Evolutionary conservation across 805 yeast genomes (phyloP).

Genomic region (Peterozyma xylosa): DNA sequence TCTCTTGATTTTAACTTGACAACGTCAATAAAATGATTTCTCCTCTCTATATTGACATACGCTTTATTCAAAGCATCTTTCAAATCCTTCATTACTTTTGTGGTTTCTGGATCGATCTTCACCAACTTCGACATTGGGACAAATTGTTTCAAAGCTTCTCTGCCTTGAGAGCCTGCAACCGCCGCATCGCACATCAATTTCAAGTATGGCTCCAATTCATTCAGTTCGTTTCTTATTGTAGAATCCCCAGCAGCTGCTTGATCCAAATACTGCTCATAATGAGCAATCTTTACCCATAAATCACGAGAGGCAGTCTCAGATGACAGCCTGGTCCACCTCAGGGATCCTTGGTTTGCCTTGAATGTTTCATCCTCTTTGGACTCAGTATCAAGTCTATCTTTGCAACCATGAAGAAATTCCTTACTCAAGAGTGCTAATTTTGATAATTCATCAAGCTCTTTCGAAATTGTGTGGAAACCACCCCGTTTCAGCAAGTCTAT

Average conservation of each 20-base stretch:
- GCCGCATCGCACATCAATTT: slow-evolving; percentile 25
- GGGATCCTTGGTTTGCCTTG: slow-evolving; percentile 42
- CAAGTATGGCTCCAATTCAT: slow-evolving; percentile 39
- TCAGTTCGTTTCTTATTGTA: slow-evolving; percentile 37
- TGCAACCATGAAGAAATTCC: slow-evolving; percentile 35
- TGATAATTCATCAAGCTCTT: slow-evolving; percentile 37
- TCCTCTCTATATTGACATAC: slow-evolving; percentile 22
- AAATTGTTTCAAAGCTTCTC: slow-evolving; percentile 21
- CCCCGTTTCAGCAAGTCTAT: slow-evolving; percentile 46
- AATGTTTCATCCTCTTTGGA: slow-evolving; percentile 46
- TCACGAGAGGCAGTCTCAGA: slow-evolving; percentile 38
- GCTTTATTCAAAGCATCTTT: slow-evolving; percentile 25
- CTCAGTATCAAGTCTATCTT: slow-evolving; percentile 41
- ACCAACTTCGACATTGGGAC: slow-evolving; percentile 33
- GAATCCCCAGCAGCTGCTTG: slow-evolving; percentile 61
- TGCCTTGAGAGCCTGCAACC: slow-evolving; percentile 21
- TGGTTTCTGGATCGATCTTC: slow-evolving; percentile 24
- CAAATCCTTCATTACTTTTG: slow-evolving; percentile 24
- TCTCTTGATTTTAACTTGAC: slow-evolving; percentile 38
- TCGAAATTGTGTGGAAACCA: slow-evolving; percentile 37
- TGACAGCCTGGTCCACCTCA: slow-evolving; percentile 43
- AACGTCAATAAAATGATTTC: slow-evolving; percentile 31
- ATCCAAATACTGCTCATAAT: slow-evolving; percentile 38
- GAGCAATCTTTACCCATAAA: slow-evolving; percentile 30
- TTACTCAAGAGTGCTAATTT: slow-evolving; percentile 31